A percentile compares a stretch with the other conserved stretches of the same genome.
Conservation (phyloP, 2,329 filamentous ascomycete species). For the Ophiognomonia clavigignenti-juglandacearum region DNA sequence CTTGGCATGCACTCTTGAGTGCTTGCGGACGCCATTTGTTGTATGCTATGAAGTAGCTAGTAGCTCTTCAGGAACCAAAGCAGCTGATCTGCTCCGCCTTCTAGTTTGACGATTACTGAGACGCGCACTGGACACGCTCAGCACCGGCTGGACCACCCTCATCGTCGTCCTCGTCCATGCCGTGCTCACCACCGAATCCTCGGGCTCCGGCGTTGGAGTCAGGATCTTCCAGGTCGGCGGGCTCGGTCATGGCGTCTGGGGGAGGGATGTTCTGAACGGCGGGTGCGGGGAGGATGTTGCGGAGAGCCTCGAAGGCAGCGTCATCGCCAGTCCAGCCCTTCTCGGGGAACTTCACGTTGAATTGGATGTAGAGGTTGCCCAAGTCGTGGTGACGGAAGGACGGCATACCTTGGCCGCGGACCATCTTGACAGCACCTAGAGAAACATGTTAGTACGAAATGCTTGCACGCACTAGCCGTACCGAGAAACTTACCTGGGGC, state of each 20-base stretch:
- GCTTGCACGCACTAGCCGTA: neutral
- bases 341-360: constrained; percentile 94
- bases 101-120: constrained; percentile 67
- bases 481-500: constrained; percentile 65
- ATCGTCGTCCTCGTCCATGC: constrained; percentile 72
- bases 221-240: constrained; percentile 79
- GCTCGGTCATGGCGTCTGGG: constrained; percentile 83
- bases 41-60: no score
- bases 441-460: constrained; percentile 18
- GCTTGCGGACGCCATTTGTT: neutral
- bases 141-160: constrained; percentile 64
- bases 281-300: constrained; percentile 75
- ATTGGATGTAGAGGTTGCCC: constrained; percentile 96
- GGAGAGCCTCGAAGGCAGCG: constrained; percentile 71
- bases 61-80: no score
- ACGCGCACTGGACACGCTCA: constrained; percentile 82
- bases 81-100: no score
- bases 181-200: constrained; percentile 57
- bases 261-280: constrained; percentile 62
- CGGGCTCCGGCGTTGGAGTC: constrained; percentile 67
- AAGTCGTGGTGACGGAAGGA: constrained; percentile 91
- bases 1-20: no score
- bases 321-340: constrained; percentile 63
- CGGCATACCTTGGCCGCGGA: constrained; percentile 96
- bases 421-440: constrained; percentile 82